These are phyloP conservation scores for Protomyces inundatus DNA, from an alignment of 1,139 yeast species.

Conservation along the genomic window DNA sequence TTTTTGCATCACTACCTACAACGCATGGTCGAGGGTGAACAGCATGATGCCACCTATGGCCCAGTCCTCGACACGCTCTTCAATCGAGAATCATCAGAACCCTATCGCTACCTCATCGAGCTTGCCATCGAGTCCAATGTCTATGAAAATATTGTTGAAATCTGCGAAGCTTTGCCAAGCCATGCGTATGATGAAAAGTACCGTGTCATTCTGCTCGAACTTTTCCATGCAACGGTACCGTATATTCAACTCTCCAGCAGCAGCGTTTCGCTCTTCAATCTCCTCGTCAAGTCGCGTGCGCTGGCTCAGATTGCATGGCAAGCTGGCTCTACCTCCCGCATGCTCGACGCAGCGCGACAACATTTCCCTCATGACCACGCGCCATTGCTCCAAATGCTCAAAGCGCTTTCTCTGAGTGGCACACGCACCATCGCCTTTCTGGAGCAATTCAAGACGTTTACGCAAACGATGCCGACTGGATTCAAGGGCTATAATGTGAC, in stretches of 20 bases:
- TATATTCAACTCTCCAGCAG: conserved; percentile 3
- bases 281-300: conserved; percentile 5
- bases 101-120: conserved; percentile 17
- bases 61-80: conserved; percentile 4
- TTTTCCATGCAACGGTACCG: conserved; percentile 1
- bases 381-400: conserved; percentile 1
- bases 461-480: conserved; percentile 25
- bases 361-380: conserved; percentile 18
- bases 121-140: conserved; percentile 1
- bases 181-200: background rate
- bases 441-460: conserved; percentile 12
- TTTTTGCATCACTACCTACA: conserved; percentile 7
- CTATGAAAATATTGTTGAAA: background rate
- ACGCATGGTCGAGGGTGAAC: background rate
- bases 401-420: conserved; percentile 4
- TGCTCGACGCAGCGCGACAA: conserved; percentile 17
- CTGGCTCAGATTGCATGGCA: conserved; percentile 12
- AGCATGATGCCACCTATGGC: conserved; percentile 2
- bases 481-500: conserved; percentile 9
- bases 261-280: background rate
- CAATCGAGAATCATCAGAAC: background rate
- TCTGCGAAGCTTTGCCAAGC: background rate
- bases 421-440: conserved; percentile 3
- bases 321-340: background rate
- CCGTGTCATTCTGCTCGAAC: conserved; percentile 2